Evolutionary conservation across 345 rosid genomes (phyloP), one percentile per base, ranked within the genome.

Genomic region (Angophora floribunda): DNA sequence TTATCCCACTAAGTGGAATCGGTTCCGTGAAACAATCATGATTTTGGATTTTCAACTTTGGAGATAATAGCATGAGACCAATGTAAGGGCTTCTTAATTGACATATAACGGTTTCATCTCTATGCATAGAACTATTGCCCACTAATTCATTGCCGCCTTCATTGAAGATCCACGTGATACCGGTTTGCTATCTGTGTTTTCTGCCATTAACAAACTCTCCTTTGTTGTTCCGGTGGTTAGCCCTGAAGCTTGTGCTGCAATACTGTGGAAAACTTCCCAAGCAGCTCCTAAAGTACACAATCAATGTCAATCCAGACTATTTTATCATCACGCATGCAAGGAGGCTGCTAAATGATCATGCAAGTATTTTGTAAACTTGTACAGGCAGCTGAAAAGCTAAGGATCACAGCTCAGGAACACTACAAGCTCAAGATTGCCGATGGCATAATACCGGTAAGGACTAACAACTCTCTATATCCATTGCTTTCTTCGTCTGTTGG

Each of bases 171-270:
- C 75, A n/a, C n/a, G 75, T 14, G 14, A 36, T 63, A 32, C 75
- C 15, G 44, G 44, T 67, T 84, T 50, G 86, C 79, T 30, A 30
- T 67, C 79, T 15, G 21, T 67, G 79, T 15, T 59, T 84, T 36
- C 70, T 24, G 86, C 51, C 36, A 52, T 59, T 86, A 15, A 67
- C 7, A 86, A 11, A 63, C 16, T 88, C 44, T 86, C 52, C 61
- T 78, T 78, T 50, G 85, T 89, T 84, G 63, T 26, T 88, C 78
- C 89, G 92, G 85, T 89, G 79, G 79, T 70, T 90, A 97, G 99
- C 91, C 99, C 99, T 17, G 99, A 96, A 95, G 99, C 99, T 14
- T 95, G 99, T 92, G 99, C 99, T 52, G 97, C 99, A 57, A 97
- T 97, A 88, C 93, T 97, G 91, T 97, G 98, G 98, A 96, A 96